phyloP scores from a whole-genome alignment of 495 filamentous ascomycete species.

The Xylaria cubensis region DNA sequence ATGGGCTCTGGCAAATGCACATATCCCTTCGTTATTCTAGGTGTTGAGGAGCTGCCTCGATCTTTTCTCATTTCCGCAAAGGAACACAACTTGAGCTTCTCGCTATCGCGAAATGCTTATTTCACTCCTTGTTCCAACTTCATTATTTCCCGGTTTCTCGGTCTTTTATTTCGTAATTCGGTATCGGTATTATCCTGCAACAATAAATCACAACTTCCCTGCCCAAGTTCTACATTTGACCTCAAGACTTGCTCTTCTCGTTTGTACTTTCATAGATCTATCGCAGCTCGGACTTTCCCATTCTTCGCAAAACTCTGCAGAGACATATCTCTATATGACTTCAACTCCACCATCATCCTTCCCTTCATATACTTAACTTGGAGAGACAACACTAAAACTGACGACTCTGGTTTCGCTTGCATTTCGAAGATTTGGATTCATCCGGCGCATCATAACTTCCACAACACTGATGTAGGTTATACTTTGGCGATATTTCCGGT shows the following conservation, averaged over 20 bases:
- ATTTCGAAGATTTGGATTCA: background rate
- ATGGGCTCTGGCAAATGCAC: background rate
- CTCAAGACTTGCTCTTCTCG: background rate
- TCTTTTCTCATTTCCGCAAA: background rate
- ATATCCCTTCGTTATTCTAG: background rate
- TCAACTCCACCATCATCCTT: background rate
- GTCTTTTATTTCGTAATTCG: background rate
- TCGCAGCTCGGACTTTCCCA: background rate
- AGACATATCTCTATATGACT: background rate
- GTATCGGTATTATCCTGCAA: no score
- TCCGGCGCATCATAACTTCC: constrained; percentile 1
- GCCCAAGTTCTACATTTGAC: background rate
- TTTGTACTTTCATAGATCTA: background rate
- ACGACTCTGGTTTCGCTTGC: background rate
- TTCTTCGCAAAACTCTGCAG: background rate
- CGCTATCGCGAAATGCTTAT: background rate
- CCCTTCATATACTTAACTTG: background rate
- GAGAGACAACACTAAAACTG: background rate
- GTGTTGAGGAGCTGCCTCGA: background rate
- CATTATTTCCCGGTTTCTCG: background rate
- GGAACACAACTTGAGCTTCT: background rate
- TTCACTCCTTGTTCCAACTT: background rate
- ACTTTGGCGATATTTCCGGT: background rate
- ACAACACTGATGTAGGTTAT: background rate
- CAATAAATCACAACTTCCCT: no score